Conservation (phyloP, 441 rosid genomes). For the Manihot esculenta region DNA sequence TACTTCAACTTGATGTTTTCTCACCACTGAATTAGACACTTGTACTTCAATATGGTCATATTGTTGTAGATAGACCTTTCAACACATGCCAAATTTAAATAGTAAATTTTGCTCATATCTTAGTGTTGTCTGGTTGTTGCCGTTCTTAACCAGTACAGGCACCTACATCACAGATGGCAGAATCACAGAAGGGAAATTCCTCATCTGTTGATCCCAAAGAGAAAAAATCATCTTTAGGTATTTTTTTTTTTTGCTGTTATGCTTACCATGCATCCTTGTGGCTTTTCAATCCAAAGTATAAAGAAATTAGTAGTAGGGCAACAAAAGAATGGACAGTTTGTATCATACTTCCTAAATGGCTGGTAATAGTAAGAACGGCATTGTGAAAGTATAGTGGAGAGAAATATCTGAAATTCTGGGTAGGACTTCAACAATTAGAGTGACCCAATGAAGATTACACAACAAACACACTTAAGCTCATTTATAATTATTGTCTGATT, state of each 20-base stretch:
- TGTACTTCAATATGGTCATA: background rate
- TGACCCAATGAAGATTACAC: background rate
- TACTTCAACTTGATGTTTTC: background rate
- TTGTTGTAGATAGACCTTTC: background rate
- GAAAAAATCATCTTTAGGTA: slow-evolving; percentile 61
- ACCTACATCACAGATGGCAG: slow-evolving; percentile 46
- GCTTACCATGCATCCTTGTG: background rate
- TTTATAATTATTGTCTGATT: background rate
- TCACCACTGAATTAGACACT: background rate
- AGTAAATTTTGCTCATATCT: background rate
- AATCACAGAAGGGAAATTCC: slow-evolving; percentile 44
- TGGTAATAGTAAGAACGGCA: background rate
- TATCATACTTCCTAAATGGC: background rate
- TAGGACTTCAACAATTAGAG: background rate
- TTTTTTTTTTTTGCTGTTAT: slow-evolving; percentile 6
- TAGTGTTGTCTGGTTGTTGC: background rate
- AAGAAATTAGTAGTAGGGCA: slow-evolving; percentile 6
- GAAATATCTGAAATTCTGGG: background rate
- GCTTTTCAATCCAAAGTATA: background rate
- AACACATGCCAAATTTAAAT: background rate
- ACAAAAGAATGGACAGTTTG: slow-evolving; percentile 3
- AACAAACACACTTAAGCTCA: background rate
- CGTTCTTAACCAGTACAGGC: background rate
- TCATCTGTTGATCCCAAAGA: slow-evolving; percentile 41
- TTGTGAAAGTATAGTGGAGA: background rate